Percentiles rank a stretch among this genome's conserved stretches.
Conservation (phyloP, 306 rosid species). For the Begonia fuchsioides region DNA sequence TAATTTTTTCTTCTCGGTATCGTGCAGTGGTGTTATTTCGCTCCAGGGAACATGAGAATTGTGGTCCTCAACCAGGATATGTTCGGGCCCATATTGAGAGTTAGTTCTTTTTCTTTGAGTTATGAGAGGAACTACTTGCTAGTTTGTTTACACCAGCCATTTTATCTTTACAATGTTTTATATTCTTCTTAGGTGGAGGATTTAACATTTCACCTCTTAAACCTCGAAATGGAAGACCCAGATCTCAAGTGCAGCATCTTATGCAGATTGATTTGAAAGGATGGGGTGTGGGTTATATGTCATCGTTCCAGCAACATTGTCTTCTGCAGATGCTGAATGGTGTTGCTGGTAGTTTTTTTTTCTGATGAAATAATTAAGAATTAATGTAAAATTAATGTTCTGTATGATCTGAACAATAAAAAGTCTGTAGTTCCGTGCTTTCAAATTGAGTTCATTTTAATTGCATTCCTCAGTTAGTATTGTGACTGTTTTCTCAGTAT, state of each 20-base stretch:
- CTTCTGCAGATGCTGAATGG: constrained; percentile 90
- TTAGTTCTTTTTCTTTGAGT: constrained; percentile 25
- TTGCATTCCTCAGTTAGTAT: too few species aligned
- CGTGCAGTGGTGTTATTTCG: constrained; percentile 84
- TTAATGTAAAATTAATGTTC: too few species aligned
- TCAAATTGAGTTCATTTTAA: too few species aligned
- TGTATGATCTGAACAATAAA: too few species aligned
- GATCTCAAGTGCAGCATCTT: constrained; percentile 98
- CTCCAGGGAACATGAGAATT: constrained; percentile 87
- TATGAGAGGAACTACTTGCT: constrained; percentile 12
- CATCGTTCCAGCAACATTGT: constrained; percentile 97
- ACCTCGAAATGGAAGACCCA: constrained; percentile 86
- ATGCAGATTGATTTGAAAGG: constrained; percentile 98
- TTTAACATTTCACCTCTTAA: constrained; percentile 84
- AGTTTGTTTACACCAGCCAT: constrained; percentile 3
- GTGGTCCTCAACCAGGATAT: constrained; percentile 89
- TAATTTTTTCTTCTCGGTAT: constrained; percentile 18
- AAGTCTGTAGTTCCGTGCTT: too few species aligned
- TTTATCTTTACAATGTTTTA: constrained; percentile 6
- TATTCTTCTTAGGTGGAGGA: constrained; percentile 69
- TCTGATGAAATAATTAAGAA: background rate
- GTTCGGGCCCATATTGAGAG: constrained; percentile 98
- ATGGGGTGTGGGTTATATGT: constrained; percentile 85
- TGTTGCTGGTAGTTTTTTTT: constrained; percentile 67
- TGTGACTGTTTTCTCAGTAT: too few species aligned